These are phyloP conservation scores for Pinus tabuliformis DNA, from an alignment of 75 land plant species.

Conservation along the genomic window DNA sequence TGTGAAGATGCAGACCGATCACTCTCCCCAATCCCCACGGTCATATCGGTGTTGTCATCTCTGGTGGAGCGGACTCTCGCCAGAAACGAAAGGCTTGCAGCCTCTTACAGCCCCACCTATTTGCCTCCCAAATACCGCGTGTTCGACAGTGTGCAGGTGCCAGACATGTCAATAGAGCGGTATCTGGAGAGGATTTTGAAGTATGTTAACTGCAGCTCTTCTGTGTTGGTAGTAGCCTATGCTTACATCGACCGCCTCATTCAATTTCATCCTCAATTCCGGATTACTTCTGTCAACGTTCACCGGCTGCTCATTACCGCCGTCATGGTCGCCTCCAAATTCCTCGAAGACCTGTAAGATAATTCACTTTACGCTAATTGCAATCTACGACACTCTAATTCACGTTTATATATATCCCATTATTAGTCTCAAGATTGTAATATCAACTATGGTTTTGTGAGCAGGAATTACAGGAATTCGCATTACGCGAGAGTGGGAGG, in stretches of 20 bases:
- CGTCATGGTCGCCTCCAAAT: slow-evolving; percentile 71
- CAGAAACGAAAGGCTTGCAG: neutral
- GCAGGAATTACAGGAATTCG: slow-evolving; percentile 50
- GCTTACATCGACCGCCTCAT: slow-evolving; percentile 68
- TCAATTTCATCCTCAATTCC: slow-evolving; percentile 36
- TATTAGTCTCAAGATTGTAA: too few relatives aligned
- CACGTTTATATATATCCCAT: too few relatives aligned
- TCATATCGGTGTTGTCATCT: neutral
- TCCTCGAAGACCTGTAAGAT: slow-evolving; percentile 76
- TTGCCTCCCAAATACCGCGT: neutral
- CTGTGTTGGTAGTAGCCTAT: slow-evolving; percentile 71
- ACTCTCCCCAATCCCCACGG: neutral
- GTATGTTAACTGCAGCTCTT: slow-evolving; percentile 52
- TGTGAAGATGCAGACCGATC: neutral
- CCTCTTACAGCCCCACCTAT: neutral
- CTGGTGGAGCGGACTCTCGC: neutral
- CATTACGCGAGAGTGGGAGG: slow-evolving; percentile 74
- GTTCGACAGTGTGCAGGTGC: slow-evolving; percentile 42
- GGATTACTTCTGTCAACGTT: slow-evolving; percentile 47
- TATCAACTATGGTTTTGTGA: too few relatives aligned
- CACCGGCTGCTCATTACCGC: slow-evolving; percentile 71
- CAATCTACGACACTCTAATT: too few relatives aligned
- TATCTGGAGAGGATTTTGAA: slow-evolving; percentile 68
- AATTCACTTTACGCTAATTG: too few relatives aligned
- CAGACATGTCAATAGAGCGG: slow-evolving; percentile 51